Evolutionary conservation across 768 basidiomycete species (phyloP).

Genomic region (Gelatoporia subvermispora): DNA sequence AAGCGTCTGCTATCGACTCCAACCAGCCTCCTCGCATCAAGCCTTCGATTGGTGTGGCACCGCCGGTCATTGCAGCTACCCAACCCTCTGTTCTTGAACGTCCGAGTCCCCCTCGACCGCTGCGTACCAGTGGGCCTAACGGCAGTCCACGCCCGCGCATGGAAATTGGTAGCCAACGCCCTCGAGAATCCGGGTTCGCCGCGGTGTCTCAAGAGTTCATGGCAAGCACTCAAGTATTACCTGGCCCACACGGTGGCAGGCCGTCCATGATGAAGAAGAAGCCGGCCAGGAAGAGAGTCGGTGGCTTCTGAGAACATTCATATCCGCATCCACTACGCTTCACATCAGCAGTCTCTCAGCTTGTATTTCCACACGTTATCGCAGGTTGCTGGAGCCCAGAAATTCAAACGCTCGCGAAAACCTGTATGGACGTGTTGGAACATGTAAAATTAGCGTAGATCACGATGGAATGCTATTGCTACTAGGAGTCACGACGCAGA

Average conservation of each 20-base stretch:
- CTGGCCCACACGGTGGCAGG: conserved; percentile 69
- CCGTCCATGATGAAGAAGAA: conserved; percentile 49
- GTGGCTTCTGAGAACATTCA: conserved; percentile 66
- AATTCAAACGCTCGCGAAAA: no score
- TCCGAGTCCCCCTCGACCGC: conserved; percentile 16
- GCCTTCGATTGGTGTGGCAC: conserved; percentile 18
- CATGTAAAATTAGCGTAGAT: no score
- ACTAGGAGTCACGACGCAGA: no score
- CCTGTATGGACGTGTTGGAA: no score
- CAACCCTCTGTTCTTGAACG: conserved; percentile 7
- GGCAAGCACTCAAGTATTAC: conserved; percentile 65
- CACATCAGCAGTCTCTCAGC: no score
- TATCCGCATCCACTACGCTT: no score
- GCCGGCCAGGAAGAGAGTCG: conserved; percentile 58
- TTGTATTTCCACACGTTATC: no score
- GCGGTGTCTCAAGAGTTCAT: conserved; percentile 38
- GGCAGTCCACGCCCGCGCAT: neutral
- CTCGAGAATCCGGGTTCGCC: neutral
- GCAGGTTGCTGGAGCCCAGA: no score
- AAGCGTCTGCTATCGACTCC: conserved; percentile 1
- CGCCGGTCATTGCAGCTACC: conserved; percentile 13
- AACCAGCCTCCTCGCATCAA: conserved; percentile 37
- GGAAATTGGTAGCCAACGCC: neutral
- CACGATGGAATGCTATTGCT: no score
- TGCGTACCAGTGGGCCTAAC: conserved; percentile 1